Evolutionary conservation across 495 filamentous ascomycete genomes (phyloP).

Genomic region (Ramalina intermedia): DNA sequence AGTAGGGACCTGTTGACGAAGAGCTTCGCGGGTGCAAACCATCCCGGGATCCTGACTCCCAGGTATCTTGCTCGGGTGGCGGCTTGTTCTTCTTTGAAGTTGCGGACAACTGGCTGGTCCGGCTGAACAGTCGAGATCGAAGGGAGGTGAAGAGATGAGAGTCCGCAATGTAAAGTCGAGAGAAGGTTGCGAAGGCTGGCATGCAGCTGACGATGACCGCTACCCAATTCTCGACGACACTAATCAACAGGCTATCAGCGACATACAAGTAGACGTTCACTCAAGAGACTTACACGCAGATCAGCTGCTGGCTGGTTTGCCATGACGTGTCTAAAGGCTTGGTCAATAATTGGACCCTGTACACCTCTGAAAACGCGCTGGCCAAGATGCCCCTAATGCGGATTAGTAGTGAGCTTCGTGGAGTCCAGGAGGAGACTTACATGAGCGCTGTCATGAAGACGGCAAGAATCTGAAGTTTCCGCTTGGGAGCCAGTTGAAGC

Average conservation of each 20-base stretch:
- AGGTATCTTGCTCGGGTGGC: no score
- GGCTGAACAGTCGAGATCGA: neutral
- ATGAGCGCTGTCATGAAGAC: conserved; percentile 4
- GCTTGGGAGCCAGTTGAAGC: conserved; percentile 12
- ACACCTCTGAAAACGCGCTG: neutral
- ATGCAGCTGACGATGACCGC: conserved; percentile 6
- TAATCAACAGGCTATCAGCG: no score
- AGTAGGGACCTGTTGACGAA: no score
- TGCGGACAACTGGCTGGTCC: no score
- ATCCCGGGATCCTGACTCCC: no score
- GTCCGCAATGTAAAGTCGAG: neutral
- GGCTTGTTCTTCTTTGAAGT: no score
- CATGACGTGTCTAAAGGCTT: neutral
- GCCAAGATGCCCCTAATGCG: neutral
- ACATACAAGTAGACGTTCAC: neutral
- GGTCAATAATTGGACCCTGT: neutral
- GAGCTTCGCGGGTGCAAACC: no score
- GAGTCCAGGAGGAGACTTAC: neutral
- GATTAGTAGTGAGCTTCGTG: neutral
- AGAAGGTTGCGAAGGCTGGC: conserved; percentile 5
- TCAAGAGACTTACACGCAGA: conserved; percentile 1
- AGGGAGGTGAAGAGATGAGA: neutral
- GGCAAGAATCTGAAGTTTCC: conserved; percentile 9
- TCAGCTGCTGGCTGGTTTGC: neutral
- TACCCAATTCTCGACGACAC: neutral